Evolutionary conservation across 805 yeast genomes (phyloP).

Genomic region (Kluyveromyces nonfermentans): DNA sequence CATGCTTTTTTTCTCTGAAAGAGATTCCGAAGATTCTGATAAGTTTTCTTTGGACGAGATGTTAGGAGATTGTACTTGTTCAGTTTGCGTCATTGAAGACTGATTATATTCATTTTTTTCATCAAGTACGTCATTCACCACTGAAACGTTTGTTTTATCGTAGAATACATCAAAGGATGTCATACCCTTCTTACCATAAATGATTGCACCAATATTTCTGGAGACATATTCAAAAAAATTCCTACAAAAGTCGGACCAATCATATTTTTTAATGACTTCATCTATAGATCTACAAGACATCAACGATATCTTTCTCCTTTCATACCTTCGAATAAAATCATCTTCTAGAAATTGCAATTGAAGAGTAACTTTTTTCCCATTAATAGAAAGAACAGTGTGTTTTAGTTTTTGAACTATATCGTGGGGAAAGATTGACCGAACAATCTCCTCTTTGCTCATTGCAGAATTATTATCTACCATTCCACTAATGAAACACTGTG

Average conservation of each 20-base stretch:
- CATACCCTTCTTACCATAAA: slow-evolving; percentile 55
- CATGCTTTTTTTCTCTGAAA: not conserved
- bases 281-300: slow-evolving; percentile 38
- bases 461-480: slow-evolving; percentile 35
- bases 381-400: slow-evolving; percentile 4
- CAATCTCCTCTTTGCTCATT: slow-evolving; percentile 52
- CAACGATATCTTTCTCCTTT: slow-evolving; percentile 56
- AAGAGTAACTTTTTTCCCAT: slow-evolving; percentile 24
- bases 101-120: slow-evolving; percentile 4
- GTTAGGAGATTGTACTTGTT: slow-evolving; percentile 12
- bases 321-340: slow-evolving; percentile 71
- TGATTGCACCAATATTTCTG: slow-evolving; percentile 59
- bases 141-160: not conserved
- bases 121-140: not conserved
- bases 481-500: slow-evolving; percentile 91
- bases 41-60: slow-evolving; percentile 10
- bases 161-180: slow-evolving; percentile 20
- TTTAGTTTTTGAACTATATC: slow-evolving; percentile 37
- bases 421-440: slow-evolving; percentile 68
- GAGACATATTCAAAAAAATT: slow-evolving; percentile 71
- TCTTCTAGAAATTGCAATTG: slow-evolving; percentile 62
- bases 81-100: slow-evolving; percentile 1
- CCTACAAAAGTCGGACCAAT: slow-evolving; percentile 76
- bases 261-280: slow-evolving; percentile 60
- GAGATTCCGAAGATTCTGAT: not conserved